phyloP scores from a whole-genome alignment of 2,329 filamentous ascomycete genomes.

The Nemania sp. region DNA sequence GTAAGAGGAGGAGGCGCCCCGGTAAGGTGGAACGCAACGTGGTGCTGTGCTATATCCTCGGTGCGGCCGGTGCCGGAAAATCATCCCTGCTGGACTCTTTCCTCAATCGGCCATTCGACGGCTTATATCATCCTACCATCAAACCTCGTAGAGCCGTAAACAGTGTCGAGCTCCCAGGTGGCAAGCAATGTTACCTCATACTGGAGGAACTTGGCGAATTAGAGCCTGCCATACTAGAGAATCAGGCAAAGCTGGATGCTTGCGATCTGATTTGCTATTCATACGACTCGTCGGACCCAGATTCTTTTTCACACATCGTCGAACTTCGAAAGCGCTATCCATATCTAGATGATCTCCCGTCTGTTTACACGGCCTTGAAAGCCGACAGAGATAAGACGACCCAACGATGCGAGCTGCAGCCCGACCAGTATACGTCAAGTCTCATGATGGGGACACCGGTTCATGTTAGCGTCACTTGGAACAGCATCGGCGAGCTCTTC shows the following conservation, averaged over 20 bases:
- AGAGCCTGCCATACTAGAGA: conserved; percentile 93
- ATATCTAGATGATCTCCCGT: conserved; percentile 84
- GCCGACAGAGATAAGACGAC: conserved; percentile 96
- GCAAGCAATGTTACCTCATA: conserved; percentile 96
- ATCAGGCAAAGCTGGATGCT: conserved; percentile 83
- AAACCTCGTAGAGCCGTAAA: conserved; percentile 93
- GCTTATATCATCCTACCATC: conserved; percentile 89
- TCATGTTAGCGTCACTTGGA: conserved; percentile 95
- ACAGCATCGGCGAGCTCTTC: conserved; percentile 91
- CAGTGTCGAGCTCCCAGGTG: conserved; percentile 91
- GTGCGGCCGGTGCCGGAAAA: conserved; percentile 85
- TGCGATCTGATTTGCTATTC: conserved; percentile 95
- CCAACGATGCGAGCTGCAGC: conserved; percentile 88
- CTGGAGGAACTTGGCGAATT: conserved; percentile 92
- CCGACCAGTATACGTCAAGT: conserved; percentile 84
- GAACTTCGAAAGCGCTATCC: conserved; percentile 77
- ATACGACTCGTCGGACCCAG: conserved; percentile 95
- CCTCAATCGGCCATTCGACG: conserved; percentile 82
- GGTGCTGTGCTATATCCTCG: conserved; percentile 89
- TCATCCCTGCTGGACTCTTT: conserved; percentile 90
- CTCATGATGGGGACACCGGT: conserved; percentile 89
- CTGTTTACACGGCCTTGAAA: conserved; percentile 91
- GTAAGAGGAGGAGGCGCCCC: conserved; percentile 80
- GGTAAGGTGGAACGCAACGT: conserved; percentile 93
- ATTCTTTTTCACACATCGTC: conserved; percentile 92